These are phyloP conservation scores for Cadophora sp. DNA, from an alignment of 2,329 filamentous ascomycete species.

Conservation along the genomic window DNA sequence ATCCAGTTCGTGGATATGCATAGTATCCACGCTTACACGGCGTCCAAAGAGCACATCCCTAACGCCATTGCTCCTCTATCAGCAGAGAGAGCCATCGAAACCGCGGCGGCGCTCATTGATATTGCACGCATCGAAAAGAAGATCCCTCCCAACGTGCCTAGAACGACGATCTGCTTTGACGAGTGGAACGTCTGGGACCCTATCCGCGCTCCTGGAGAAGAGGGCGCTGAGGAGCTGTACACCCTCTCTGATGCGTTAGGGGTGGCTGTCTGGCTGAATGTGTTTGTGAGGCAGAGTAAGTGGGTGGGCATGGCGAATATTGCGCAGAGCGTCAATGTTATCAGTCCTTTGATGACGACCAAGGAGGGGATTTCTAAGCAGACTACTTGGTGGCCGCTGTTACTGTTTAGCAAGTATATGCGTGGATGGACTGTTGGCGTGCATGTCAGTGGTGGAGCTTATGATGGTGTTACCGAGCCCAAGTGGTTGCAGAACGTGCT, in stretches of 20 bases:
- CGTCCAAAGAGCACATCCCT: slow-evolving; percentile 50
- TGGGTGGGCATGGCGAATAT: slow-evolving; percentile 72
- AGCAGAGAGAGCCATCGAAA: slow-evolving; percentile 70
- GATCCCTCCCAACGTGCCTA: slow-evolving; percentile 41
- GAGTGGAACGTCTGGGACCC: slow-evolving; percentile 77
- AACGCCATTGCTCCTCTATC: slow-evolving; percentile 63
- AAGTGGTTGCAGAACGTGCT: slow-evolving; percentile 69
- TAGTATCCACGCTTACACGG: slow-evolving; percentile 71
- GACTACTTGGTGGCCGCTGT: slow-evolving; percentile 69
- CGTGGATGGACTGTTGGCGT: slow-evolving; percentile 71
- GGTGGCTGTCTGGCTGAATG: slow-evolving; percentile 68
- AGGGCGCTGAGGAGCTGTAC: slow-evolving; percentile 68
- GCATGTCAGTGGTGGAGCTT: slow-evolving; percentile 68
- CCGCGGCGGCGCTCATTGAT: slow-evolving; percentile 65
- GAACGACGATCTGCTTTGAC: slow-evolving; percentile 71
- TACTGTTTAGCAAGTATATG: slow-evolving; percentile 73
- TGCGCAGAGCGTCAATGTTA: slow-evolving; percentile 73
- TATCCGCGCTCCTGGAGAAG: slow-evolving; percentile 64
- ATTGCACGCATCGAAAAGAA: slow-evolving; percentile 66
- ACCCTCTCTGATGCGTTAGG: slow-evolving; percentile 69
- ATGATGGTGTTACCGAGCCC: slow-evolving; percentile 71
- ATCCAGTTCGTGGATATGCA: slow-evolving; percentile 70
- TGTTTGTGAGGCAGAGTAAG: slow-evolving; percentile 67
- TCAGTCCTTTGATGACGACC: slow-evolving; percentile 69
- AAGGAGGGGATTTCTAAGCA: slow-evolving; percentile 64